Evolutionary conservation across 2,329 filamentous ascomycete genomes (phyloP).

Genomic region (Colletotrichum gigasporum): DNA sequence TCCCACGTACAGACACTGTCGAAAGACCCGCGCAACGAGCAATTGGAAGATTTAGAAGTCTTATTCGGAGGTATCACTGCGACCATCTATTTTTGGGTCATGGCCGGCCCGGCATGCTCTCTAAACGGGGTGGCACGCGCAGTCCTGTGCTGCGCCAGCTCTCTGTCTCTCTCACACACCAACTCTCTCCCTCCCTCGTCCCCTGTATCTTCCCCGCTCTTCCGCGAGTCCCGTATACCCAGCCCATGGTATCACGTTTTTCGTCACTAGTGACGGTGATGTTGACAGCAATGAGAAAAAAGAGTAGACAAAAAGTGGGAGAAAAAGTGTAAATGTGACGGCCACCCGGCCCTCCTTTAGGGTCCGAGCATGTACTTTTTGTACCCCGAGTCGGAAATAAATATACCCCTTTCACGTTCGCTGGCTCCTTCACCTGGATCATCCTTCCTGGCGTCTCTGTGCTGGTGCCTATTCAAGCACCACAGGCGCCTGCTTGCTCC

Average conservation of each 20-base stretch:
- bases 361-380: neutral
- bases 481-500: conserved; percentile 29
- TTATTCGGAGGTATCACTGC: conserved; percentile 20
- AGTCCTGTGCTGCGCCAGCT: neutral
- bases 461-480: conserved; percentile 23
- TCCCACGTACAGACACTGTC: neutral
- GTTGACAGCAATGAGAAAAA: neutral
- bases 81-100: conserved; percentile 11
- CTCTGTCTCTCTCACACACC: neutral
- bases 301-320: neutral
- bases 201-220: too few species aligned
- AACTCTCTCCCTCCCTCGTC: too few species aligned
- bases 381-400: neutral
- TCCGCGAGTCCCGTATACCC: conserved; percentile 14
- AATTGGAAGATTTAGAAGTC: conserved; percentile 2
- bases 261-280: conserved; percentile 1
- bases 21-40: too few species aligned
- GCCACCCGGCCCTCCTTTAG: neutral
- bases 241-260: conserved; percentile 10
- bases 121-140: conserved; percentile 5
- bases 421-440: neutral
- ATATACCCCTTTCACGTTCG: neutral
- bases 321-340: neutral
- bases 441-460: neutral
- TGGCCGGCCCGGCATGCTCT: neutral